Percentiles rank a stretch among this genome's conserved stretches.
These are phyloP conservation scores for Yarrowia sp. DNA, from an alignment of 805 yeast species.

Conservation along the genomic window DNA sequence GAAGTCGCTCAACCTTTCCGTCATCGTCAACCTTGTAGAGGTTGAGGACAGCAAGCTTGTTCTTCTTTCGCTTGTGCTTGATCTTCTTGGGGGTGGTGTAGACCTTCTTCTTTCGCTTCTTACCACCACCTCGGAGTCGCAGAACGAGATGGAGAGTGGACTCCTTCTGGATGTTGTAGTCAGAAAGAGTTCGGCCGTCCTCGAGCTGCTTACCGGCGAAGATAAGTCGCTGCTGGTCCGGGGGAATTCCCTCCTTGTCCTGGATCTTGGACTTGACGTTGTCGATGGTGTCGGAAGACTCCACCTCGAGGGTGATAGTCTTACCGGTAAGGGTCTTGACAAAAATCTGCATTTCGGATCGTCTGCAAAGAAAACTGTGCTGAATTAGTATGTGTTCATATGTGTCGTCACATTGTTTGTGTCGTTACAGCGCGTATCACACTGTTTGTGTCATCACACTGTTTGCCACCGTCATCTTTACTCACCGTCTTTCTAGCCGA, in stretches of 20 bases:
- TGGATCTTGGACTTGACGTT: conserved; percentile 94
- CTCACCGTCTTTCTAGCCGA: conserved; percentile 26
- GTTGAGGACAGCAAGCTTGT: conserved; percentile 97
- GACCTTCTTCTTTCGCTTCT: conserved; percentile 99
- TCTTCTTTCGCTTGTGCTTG: conserved; percentile 99
- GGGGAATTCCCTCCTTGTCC: conserved; percentile 97
- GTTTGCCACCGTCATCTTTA: background rate
- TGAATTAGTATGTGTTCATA: background rate
- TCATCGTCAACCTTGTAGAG: conserved; percentile 99
- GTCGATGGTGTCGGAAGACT: conserved; percentile 96
- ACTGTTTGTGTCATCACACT: background rate
- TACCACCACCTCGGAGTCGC: conserved; percentile 99
- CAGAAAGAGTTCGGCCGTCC: conserved; percentile 88
- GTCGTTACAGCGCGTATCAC: background rate
- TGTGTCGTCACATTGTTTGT: too few species aligned
- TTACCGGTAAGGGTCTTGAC: conserved; percentile 99
- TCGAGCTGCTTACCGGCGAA: conserved; percentile 97
- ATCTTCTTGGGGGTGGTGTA: conserved; percentile 99
- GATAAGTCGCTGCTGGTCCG: conserved; percentile 95
- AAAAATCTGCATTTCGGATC: conserved; percentile 62
- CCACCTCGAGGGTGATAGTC: conserved; percentile 96
- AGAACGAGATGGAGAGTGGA: conserved; percentile 93
- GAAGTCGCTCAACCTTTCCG: conserved; percentile 97
- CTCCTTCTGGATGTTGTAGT: conserved; percentile 98
- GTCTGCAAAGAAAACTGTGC: conserved; percentile 37